Evolutionary conservation across 768 basidiomycete species (phyloP).

Genomic region (Astraeus odoratus): DNA sequence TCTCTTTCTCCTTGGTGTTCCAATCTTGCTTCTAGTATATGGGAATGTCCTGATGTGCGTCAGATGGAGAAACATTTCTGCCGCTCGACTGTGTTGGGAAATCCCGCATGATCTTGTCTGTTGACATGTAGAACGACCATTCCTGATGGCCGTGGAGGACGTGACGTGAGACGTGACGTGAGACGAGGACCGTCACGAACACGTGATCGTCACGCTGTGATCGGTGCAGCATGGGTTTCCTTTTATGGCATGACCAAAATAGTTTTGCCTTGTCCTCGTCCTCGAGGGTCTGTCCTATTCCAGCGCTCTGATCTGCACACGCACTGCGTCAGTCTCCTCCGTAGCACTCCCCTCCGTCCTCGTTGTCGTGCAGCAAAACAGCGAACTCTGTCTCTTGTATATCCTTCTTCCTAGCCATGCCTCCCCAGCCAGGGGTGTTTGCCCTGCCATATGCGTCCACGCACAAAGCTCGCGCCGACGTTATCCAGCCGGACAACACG

Average conservation of each 20-base stretch:
- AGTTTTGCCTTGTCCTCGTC: constrained; percentile 1
- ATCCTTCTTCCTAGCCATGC: constrained; percentile 41
- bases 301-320: neutral
- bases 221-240: constrained; percentile 12
- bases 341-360: no score
- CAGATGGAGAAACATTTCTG: no score
- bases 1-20: no score
- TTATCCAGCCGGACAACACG: constrained; percentile 19
- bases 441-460: constrained; percentile 49
- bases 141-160: no score
- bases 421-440: constrained; percentile 66
- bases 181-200: neutral
- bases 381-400: no score
- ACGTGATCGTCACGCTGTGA: neutral
- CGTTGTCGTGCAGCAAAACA: no score
- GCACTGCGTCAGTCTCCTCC: neutral
- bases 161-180: neutral
- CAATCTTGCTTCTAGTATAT: no score
- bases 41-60: no score
- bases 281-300: neutral
- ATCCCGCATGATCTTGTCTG: neutral
- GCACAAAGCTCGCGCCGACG: constrained; percentile 35
- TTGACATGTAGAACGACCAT: neutral
- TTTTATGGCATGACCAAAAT: constrained; percentile 13
- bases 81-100: no score